Percentiles rank a stretch among this genome's conserved stretches.
These are phyloP conservation scores for Talaromyces atroroseus DNA, from an alignment of 2,329 filamentous ascomycete species.

Conservation along the genomic window DNA sequence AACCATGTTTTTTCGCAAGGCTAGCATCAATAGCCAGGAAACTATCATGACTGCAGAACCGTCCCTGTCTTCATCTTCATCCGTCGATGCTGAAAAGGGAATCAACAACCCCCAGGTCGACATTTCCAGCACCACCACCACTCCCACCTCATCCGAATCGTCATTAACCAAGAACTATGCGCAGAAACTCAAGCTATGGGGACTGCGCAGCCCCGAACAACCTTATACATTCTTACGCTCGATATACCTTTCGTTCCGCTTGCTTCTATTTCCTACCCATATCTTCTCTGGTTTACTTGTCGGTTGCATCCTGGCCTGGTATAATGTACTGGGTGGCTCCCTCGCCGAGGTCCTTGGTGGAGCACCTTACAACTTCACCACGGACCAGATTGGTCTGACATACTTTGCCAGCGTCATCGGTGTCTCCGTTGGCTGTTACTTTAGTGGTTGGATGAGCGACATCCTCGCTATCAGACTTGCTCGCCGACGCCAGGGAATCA, in stretches of 20 bases:
- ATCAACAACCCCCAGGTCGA: too few relatives aligned
- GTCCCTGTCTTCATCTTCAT: neutral
- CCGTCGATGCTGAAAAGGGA: too few relatives aligned
- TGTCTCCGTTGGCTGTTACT: conserved; percentile 16
- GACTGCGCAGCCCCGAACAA: conserved; percentile 15
- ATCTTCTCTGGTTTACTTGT: conserved; percentile 19
- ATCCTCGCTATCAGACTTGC: conserved; percentile 31
- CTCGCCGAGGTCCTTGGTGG: conserved; percentile 18
- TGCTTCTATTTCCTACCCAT: conserved; percentile 16
- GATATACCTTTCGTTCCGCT: conserved; percentile 16
- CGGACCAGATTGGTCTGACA: conserved; percentile 18
- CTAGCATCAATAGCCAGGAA: neutral
- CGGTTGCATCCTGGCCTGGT: conserved; percentile 21
- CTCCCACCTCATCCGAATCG: neutral
- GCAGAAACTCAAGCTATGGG: conserved; percentile 19
- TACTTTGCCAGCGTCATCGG: conserved; percentile 20
- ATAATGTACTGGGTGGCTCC: conserved; percentile 24
- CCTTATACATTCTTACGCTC: conserved; percentile 17
- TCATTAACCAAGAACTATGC: conserved; percentile 15
- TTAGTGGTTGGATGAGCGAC: conserved; percentile 19
- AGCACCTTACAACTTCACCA: conserved; percentile 21
- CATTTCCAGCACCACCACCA: too few relatives aligned
- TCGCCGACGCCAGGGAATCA: conserved; percentile 37
- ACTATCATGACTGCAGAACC: neutral
- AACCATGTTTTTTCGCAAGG: conserved; percentile 14